Conservation (phyloP, 202 grass and related monocot genomes). For the Setaria viridis region DNA sequence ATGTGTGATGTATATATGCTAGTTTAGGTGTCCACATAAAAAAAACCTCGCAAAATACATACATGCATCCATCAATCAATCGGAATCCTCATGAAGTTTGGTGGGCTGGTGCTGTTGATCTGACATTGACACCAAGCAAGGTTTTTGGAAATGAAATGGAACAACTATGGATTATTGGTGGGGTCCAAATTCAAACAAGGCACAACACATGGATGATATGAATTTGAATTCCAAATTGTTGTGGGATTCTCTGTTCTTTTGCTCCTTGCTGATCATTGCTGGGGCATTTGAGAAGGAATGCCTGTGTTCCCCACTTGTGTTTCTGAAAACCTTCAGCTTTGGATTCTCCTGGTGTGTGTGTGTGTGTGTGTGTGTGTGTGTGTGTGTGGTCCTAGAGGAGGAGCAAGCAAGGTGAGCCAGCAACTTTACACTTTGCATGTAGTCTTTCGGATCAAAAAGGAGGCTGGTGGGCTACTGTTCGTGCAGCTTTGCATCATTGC, state of each 20-base stretch:
- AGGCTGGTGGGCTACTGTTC: constrained; percentile 17
- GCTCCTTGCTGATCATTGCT: not conserved
- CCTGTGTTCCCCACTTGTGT: not conserved
- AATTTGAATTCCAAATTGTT: not conserved
- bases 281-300: not conserved
- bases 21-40: constrained; percentile 46
- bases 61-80: constrained; percentile 40
- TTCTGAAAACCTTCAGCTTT: not conserved
- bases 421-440: constrained; percentile 30
- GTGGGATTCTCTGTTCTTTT: not conserved
- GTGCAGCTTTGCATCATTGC: constrained; percentile 42
- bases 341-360: not conserved
- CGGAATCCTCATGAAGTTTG: constrained; percentile 21
- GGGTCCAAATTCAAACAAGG: not conserved
- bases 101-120: constrained; percentile 14
- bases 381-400: constrained; percentile 13
- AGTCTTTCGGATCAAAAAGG: constrained; percentile 15
- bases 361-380: not conserved
- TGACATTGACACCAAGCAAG: not conserved
- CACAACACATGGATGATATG: not conserved
- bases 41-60: constrained; percentile 1
- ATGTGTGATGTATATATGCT: constrained; percentile 14
- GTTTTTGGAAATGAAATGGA: not conserved
- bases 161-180: not conserved
- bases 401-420: not conserved